phyloP scores from a whole-genome alignment of 1,284 basidiomycete species.

The Puccinia coronata region DNA sequence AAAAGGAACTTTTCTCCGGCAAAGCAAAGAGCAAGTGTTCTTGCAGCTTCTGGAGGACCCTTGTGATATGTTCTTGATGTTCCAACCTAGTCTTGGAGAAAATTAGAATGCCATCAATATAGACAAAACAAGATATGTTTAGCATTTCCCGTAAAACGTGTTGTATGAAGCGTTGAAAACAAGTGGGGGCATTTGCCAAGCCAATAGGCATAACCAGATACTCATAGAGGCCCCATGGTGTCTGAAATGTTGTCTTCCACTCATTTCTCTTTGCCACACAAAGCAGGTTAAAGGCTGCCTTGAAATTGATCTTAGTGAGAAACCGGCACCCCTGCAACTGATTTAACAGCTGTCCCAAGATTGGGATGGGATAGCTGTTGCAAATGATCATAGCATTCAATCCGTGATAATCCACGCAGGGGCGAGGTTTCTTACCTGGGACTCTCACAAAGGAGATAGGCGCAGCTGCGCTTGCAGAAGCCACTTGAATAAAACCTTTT shows the following conservation, averaged over 20 bases:
- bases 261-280: no score
- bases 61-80: background rate
- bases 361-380: constrained; percentile 25
- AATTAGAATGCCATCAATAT: constrained; percentile 28
- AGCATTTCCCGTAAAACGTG: background rate
- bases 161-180: constrained; percentile 19
- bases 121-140: constrained; percentile 6
- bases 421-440: background rate
- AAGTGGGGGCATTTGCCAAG: constrained; percentile 8
- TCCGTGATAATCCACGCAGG: constrained; percentile 31
- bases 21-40: background rate
- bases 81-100: background rate
- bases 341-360: background rate
- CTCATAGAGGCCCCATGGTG: constrained; percentile 3
- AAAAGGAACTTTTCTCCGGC: background rate
- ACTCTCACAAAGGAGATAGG: constrained; percentile 13
- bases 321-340: background rate
- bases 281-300: background rate
- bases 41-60: background rate
- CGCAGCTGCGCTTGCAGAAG: background rate
- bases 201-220: constrained; percentile 29
- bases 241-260: background rate
- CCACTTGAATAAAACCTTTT: constrained; percentile 16
- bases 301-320: constrained; percentile 18
- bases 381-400: constrained; percentile 6